Base-by-base conservation (phyloP, 2,329 filamentous ascomycete genomes). In the Penicillium brevicompactum region DNA sequence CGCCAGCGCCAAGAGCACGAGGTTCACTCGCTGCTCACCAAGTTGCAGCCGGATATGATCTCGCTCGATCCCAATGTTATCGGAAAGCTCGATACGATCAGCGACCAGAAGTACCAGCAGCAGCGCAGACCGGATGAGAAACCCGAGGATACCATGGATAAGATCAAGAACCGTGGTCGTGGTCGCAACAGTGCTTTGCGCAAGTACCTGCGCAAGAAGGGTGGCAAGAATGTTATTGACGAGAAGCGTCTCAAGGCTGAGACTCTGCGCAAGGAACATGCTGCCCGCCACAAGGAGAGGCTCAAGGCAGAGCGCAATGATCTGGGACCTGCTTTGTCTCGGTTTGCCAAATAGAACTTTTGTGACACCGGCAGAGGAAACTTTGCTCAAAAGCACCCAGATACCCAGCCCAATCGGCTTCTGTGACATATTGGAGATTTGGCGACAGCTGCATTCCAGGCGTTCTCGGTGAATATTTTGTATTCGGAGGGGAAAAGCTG, bases 31-130 rank as follows among this genome's bases (percentile, higher is more conserved):
- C 82, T 99, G 61, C 85, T 99, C 66, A 96, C 95, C 81, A 99
- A 99, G 79, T 82, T 99, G 46, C 87, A 92, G 68, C 93, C 94
- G 3, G 93, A 96, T 70, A 99, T 97, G 91, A 99, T 99, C 60
- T 90, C 91, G 1, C 80, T 99, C 21, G 88, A 99, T 70, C 93
- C 94, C 64, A 89, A 94, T 74, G 95, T 92, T 70, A 86, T 99
- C 66, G 94, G 94, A 52, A 91, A 87, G 64, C 81, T 99, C 31
- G 92, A 99, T 71, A 80, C 92, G 54, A 84, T 90, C 48, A 91
- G 88, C 34, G 86, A 92, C 57, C 83, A 90, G 77, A 87, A 94
- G 78, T 83, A 88, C 46, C 83, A 86, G 68, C 86, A 86, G 24
- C 91, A 95, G 67, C 87, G 84, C 69, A 89, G 96, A 69, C 82